Base-by-base conservation (phyloP, 805 yeast species). In the Ogataea dorogensis region DNA sequence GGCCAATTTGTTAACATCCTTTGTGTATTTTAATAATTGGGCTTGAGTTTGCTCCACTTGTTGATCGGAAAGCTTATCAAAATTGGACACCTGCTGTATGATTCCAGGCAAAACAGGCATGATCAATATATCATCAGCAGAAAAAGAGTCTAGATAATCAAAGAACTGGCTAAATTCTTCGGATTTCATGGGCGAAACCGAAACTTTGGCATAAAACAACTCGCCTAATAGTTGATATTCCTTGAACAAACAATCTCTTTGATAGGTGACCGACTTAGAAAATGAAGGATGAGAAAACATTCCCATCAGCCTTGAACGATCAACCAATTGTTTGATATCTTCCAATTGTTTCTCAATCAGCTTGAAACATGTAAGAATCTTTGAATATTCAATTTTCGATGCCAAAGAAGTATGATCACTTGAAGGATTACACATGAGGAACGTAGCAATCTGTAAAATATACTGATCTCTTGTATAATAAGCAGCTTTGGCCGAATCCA, bases 141-240 rank as follows among this genome's bases (percentile, higher is more conserved):
- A 69, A 29, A 82, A 63, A 6, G 65, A 53, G 1, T 70, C 59
- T 4, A 79, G 56, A 36, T 71, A 79, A 7, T 63, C 53, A 2
- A 81, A 43, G 7, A 81, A 38, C 12, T 58, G 51, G 12, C 51
- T 46, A 48, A 71, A 71, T 5, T 67, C 58, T 0, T 61, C 55
- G 8, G 24, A 18, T 10, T 14, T 25, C 22, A 15, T 17, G 9
- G 33, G 25, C 5, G 23, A 11, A 20, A 13, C 11, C 24, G 57
- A 46, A 24, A 66, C 64, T 24, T 64, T 64, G 2, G 65, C 63
- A 47, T 58, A 75, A 5, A 82, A 63, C 1, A 86, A 65, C 54
- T 79, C 84, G 28, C 89, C 81, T 36, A 89, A 59, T 2, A 70
- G 53, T 50, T 86, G 95, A 56, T 88, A 93, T 49, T 81, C 80